phyloP scores from a whole-genome alignment of 805 yeast genomes.

The Wickerhamomyces queroliae region DNA sequence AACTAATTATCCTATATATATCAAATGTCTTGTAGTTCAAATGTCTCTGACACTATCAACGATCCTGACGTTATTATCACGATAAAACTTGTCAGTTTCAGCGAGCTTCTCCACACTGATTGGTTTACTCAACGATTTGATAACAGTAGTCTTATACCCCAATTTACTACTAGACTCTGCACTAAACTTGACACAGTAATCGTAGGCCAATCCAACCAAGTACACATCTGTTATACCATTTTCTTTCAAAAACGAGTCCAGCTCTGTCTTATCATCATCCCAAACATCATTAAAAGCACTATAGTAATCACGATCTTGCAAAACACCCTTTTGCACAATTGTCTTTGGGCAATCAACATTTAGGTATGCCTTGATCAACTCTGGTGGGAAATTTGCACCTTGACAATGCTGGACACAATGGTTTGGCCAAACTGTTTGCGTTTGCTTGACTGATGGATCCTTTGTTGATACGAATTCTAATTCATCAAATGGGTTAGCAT shows the following conservation, averaged over 20 bases:
- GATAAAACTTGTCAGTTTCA: constrained; percentile 31
- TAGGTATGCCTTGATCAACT: constrained; percentile 31
- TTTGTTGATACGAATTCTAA: constrained; percentile 47
- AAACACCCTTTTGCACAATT: constrained; percentile 65
- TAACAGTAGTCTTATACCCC: constrained; percentile 63
- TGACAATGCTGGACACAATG: constrained; percentile 74
- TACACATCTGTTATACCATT: constrained; percentile 53
- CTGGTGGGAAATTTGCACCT: constrained; percentile 61
- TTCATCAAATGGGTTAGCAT: constrained; percentile 42
- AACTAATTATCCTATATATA: too few species aligned
- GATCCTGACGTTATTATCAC: constrained; percentile 26
- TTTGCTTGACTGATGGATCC: constrained; percentile 21
- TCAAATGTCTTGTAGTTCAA: too few species aligned
- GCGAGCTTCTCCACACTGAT: constrained; percentile 40
- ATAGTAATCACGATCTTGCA: constrained; percentile 74
- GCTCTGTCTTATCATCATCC: constrained; percentile 64
- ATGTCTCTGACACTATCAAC: constrained; percentile 12
- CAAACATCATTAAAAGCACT: constrained; percentile 84
- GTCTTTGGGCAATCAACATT: constrained; percentile 30
- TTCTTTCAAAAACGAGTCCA: constrained; percentile 40
- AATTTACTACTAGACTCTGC: constrained; percentile 58
- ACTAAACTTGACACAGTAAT: constrained; percentile 77
- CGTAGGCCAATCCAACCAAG: constrained; percentile 81
- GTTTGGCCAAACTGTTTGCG: constrained; percentile 77
- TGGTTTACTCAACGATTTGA: constrained; percentile 49